A percentile compares a stretch with the other conserved stretches of the same genome.
These are phyloP conservation scores for Metschnikowia aberdeeniae DNA, from an alignment of 805 yeast species.

Conservation along the genomic window DNA sequence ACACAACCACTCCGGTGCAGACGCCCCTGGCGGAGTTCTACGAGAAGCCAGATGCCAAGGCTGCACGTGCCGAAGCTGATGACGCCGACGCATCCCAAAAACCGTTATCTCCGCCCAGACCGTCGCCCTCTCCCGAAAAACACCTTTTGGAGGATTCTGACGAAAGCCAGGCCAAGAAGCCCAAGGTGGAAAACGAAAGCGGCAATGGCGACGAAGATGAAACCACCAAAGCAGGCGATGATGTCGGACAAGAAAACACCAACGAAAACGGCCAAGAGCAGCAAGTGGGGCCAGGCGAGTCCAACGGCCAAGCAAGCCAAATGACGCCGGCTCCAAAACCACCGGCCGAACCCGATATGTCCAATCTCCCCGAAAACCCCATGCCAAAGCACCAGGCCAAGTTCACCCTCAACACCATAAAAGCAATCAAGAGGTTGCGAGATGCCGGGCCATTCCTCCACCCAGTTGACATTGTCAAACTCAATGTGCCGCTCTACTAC, in stretches of 20 bases:
- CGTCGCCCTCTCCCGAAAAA: conserved; percentile 41
- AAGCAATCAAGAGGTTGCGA: conserved; percentile 83
- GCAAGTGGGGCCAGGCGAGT: no score
- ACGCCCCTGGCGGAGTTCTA: conserved; percentile 35
- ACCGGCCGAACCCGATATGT: conserved; percentile 67
- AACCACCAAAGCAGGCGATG: neutral
- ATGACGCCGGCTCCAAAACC: conserved; percentile 69
- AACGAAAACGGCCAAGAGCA: neutral
- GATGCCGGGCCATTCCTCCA: conserved; percentile 87
- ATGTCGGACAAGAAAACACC: neutral
- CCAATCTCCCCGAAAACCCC: conserved; percentile 61
- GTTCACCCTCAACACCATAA: conserved; percentile 71
- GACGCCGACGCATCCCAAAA: conserved; percentile 25
- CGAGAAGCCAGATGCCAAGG: conserved; percentile 19
- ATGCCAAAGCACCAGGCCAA: conserved; percentile 80
- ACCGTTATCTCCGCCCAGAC: conserved; percentile 44
- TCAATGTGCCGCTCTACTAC: conserved; percentile 87
- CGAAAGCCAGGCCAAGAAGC: conserved; percentile 18
- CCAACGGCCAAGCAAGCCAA: neutral
- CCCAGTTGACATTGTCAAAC: conserved; percentile 87
- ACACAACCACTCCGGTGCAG: conserved; percentile 37
- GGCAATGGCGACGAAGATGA: neutral
- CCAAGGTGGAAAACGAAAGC: conserved; percentile 16
- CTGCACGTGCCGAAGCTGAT: conserved; percentile 6
- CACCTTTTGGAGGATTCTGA: conserved; percentile 28